phyloP scores from a whole-genome alignment of 2,329 filamentous ascomycete species.

The Sarocladiaceae sp. region DNA sequence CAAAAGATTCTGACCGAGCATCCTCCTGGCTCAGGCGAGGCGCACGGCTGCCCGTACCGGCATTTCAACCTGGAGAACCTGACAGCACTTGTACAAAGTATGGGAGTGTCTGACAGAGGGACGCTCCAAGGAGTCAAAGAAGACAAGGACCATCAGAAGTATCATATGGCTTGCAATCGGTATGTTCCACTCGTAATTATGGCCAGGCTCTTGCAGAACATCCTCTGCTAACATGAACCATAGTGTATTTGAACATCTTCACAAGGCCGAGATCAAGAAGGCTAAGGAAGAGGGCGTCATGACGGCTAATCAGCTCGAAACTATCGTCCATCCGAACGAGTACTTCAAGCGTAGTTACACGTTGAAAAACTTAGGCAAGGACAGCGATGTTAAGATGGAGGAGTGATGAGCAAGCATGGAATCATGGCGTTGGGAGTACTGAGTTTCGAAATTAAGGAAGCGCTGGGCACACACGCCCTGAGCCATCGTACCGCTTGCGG shows the following conservation, averaged over 20 bases:
- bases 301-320: conserved; percentile 75
- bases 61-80: conserved; percentile 90
- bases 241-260: conserved; percentile 80
- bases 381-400: conserved; percentile 52
- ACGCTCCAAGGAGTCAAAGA: conserved; percentile 77
- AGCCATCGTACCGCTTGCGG: no score
- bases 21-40: conserved; percentile 77
- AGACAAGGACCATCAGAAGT: conserved; percentile 83
- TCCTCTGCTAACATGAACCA: conserved; percentile 12
- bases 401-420: conserved; percentile 23
- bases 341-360: conserved; percentile 95
- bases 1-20: conserved; percentile 92
- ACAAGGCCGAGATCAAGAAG: conserved; percentile 71
- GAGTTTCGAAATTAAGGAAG: no score
- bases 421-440: not conserved
- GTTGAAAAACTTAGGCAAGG: conserved; percentile 67
- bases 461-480: no score
- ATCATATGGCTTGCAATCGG: conserved; percentile 93
- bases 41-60: conserved; percentile 93
- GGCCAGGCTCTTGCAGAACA: conserved; percentile 1
- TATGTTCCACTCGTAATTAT: conserved; percentile 28
- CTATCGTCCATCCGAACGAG: conserved; percentile 93
- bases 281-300: conserved; percentile 69
- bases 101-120: conserved; percentile 72
- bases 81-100: conserved; percentile 64